Evolutionary conservation across 2,329 filamentous ascomycete species (phyloP), one percentile per base, ranked within the genome.

Genomic region (Fusarium globosum): DNA sequence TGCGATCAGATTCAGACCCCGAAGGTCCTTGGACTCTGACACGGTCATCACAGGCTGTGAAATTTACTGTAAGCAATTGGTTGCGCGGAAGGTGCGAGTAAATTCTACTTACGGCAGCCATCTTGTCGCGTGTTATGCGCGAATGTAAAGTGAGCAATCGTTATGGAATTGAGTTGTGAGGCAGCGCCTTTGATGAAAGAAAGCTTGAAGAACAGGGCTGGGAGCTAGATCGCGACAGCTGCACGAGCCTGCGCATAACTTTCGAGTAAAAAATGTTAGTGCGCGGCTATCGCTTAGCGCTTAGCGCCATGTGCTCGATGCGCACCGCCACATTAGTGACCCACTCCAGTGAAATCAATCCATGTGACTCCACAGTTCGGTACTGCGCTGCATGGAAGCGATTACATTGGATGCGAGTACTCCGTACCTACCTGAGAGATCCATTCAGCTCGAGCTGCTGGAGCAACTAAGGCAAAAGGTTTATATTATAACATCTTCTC

Each of bases 1-100:
- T 71, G 96, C 96, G 83, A 99, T 97, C 84, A 99, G 93, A 85
- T 97, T 98, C 81, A 99, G 91, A 74, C 95, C 95, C 78, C 95
- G 93, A 81, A 98, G 92, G 89, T 98, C 96, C 85, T 96, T 97
- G 84, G 91, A 93, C 88, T 98, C 96, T 81, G 95, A 94, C 83
- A 98, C 91, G 79, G 96, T 98, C 81, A 90, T 85, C 71, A 91
- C 86, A 75, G 87, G 88, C 88, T 90, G 75, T 53, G 70, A 63
- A 64, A 60, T 61, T 59, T 71, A 68, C 76, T 45, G 68, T 79
- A 63, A 80, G 75, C 59, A 61, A 55, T 36, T 42, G n/a, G 33
- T 64, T 41, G 52, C 59, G 49, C 28, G 8, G 14, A 14, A 7
- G 42, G 73, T 62, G 63, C 64, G 63, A 68, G 55, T 42, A 56